A percentile compares a stretch with the other conserved stretches of the same genome.
Conservation (phyloP, 192 early-diverging fungal species). For the Podila epicladia region DNA sequence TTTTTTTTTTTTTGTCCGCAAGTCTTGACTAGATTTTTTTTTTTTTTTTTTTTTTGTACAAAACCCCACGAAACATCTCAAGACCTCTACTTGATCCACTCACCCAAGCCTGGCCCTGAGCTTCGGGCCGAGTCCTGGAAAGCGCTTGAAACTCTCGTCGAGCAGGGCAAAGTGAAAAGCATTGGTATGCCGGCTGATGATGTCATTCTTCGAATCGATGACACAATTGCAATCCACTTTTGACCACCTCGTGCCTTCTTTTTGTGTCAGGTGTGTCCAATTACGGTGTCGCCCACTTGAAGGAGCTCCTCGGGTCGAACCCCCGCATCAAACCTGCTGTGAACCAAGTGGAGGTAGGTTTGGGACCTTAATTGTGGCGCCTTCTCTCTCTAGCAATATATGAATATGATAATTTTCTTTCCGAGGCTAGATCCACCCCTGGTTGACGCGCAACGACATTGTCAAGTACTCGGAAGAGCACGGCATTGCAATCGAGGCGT, state of each 20-base stretch:
- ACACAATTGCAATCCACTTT: neutral
- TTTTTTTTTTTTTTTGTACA: neutral
- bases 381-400: too few relatives aligned
- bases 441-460: conserved; percentile 55
- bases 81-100: conserved; percentile 70
- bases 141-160: conserved; percentile 59
- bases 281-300: conserved; percentile 61
- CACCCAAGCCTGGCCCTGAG: conserved; percentile 60
- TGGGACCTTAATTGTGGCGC: too few relatives aligned
- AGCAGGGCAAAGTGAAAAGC: conserved; percentile 60
- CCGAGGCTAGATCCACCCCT: conserved; percentile 57
- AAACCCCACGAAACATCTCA: too few relatives aligned
- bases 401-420: neutral
- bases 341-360: conserved; percentile 66
- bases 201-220: neutral
- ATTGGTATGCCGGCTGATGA: conserved; percentile 47
- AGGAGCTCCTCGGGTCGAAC: conserved; percentile 54
- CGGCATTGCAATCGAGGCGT: conserved; percentile 64
- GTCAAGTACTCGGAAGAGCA: conserved; percentile 55
- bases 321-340: conserved; percentile 55
- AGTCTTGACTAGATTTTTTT: neutral
- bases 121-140: conserved; percentile 58
- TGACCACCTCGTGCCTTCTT: neutral
- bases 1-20: neutral
- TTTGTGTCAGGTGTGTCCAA: conserved; percentile 58